Base-by-base conservation (phyloP, 768 basidiomycete species). In the Serpula lacrymans region DNA sequence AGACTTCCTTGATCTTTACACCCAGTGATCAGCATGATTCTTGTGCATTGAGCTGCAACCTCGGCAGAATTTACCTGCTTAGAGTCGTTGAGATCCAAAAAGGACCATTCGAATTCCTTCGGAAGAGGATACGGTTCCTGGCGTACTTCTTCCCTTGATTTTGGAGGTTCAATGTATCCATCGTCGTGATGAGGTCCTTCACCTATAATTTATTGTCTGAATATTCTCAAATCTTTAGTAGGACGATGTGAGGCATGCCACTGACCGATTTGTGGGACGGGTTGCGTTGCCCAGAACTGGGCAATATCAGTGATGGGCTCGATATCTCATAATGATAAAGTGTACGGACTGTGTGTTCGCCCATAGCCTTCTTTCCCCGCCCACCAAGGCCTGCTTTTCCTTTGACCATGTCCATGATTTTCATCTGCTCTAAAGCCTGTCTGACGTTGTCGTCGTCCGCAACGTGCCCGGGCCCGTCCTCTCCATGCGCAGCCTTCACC, bases 271-370 rank as follows among this genome's bases (percentile, higher is more conserved):
- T 93, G 90, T n/a, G 91, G 88, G 6, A 99, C 96, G 3, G 96
- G 96, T 62, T 99, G 96, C 5, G 95, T 98, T 24, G 72, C 80
- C 96, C 96, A 98, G 66, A 99, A 99, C 93, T 91, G 53, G 17
- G 10, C 38, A 23, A 18, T 18, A 18, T 47, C 40, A 41, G 37
- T 28, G 9, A 41, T 28, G 50, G 21, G 6, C 17, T 23, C 37
- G 33, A 27, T 35, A 29, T 31, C 37, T 43, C 23, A 45, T 33
- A 17, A 35, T 38, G 26, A 50, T 21, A 23, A 11, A 25, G 7
- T 16, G 20, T 28, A 59, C 71, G 39, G 50, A 90, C 93, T 72
- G 94, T 95, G 58, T 96, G 91, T 57, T 86, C 84, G 33, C 88
- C 90, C 56, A 85, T 76, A 48, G 86, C 78, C 67, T 91, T 89